These are phyloP conservation scores for Poteriospumella lacustris DNA, from an alignment of 108 stramenopile genomes.

Conservation along the genomic window DNA sequence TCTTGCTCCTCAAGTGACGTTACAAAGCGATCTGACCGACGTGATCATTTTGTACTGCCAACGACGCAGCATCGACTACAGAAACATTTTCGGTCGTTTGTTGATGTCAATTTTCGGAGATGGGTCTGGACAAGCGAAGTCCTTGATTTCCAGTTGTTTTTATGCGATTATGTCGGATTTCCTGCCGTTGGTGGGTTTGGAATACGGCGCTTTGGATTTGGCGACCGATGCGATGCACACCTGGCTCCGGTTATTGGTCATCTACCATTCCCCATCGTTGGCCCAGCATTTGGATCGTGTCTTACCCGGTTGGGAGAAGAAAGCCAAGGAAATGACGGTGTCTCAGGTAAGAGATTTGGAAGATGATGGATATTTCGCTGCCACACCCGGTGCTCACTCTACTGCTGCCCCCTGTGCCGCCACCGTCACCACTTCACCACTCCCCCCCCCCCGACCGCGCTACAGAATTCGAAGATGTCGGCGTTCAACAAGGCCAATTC, in stretches of 20 bases:
- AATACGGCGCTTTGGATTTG: neutral
- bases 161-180: slow-evolving; percentile 5
- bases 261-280: neutral
- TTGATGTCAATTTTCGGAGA: neutral
- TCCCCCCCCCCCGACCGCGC: no score
- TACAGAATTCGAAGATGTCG: neutral
- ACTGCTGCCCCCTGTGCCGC: no score
- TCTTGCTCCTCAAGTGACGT: neutral
- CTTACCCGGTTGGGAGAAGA: slow-evolving; percentile 21
- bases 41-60: neutral
- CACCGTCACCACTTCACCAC: no score
- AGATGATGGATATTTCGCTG: no score
- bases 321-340: neutral
- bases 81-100: neutral
- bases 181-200: neutral
- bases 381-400: no score
- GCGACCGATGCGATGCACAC: neutral
- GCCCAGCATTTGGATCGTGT: slow-evolving; percentile 26
- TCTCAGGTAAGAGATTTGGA: no score
- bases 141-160: neutral
- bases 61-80: slow-evolving; percentile 6
- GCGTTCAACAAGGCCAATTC: neutral
- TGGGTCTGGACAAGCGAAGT: neutral
- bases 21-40: neutral
- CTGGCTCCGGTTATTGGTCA: neutral